A percentile compares a stretch with the other conserved stretches of the same genome.
Conservation (phyloP, 1,284 basidiomycete genomes). For the Apiotrichum veenhuisii region DNA sequence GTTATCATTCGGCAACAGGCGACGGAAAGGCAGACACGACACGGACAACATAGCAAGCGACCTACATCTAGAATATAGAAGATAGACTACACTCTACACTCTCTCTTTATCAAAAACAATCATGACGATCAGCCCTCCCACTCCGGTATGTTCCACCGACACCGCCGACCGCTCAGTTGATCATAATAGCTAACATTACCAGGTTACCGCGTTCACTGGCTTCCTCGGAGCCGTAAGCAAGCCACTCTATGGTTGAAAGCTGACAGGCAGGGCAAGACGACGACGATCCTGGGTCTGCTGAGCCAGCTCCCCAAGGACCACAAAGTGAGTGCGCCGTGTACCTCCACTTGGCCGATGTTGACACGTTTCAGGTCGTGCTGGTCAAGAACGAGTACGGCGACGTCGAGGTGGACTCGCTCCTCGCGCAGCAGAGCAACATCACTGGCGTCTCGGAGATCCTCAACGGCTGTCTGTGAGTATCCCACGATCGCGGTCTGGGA, state of each 20-base stretch:
- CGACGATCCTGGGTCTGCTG: slow-evolving; percentile 74
- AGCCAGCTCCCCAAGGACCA: slow-evolving; percentile 74
- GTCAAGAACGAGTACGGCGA: slow-evolving; percentile 60
- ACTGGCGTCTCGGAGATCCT: slow-evolving; percentile 82
- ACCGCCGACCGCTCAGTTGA: not conserved
- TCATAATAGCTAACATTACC: not conserved
- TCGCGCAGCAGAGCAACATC: slow-evolving; percentile 75
- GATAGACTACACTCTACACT: not conserved
- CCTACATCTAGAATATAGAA: not conserved
- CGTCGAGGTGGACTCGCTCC: slow-evolving; percentile 70
- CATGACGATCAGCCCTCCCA: not conserved
- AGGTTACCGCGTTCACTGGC: slow-evolving; percentile 77
- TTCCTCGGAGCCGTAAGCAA: slow-evolving; percentile 53
- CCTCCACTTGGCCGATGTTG: not conserved
- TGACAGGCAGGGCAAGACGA: slow-evolving; percentile 50
- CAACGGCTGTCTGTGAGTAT: slow-evolving; percentile 84
- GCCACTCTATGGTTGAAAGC: not conserved
- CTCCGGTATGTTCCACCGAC: not conserved
- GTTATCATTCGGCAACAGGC: not conserved
- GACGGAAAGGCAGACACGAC: not conserved
- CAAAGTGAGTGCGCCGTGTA: slow-evolving; percentile 30
- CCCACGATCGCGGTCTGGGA: too few species aligned
- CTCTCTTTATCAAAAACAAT: too few species aligned
- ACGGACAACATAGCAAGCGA: not conserved
- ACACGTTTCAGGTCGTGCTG: slow-evolving; percentile 61